Conservation (phyloP, 2,329 filamentous ascomycete species). For the Cladophialophora chaetospira region DNA sequence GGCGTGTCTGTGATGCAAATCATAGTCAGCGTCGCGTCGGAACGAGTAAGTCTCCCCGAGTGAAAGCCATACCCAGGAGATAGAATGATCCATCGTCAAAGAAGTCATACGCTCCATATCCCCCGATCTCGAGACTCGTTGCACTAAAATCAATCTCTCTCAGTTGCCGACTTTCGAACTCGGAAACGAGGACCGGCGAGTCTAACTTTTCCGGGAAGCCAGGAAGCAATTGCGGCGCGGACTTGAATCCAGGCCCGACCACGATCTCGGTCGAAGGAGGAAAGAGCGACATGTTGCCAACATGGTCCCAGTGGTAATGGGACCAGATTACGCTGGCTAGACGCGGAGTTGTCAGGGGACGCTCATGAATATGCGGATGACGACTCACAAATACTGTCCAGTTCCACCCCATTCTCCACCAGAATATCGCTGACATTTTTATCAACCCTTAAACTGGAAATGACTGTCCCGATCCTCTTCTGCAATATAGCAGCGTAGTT, state of each 20-base stretch:
- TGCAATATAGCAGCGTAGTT: conserved; percentile 23
- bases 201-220: conserved; percentile 49
- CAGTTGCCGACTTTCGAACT: conserved; percentile 36
- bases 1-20: conserved; percentile 40
- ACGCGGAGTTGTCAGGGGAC: conserved; percentile 3
- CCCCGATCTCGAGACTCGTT: conserved; percentile 37
- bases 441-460: conserved; percentile 31
- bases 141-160: conserved; percentile 25
- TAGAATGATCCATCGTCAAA: conserved; percentile 48
- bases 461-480: conserved; percentile 16
- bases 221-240: conserved; percentile 45
- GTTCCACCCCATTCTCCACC: conserved; percentile 16
- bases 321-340: conserved; percentile 36
- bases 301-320: conserved; percentile 47
- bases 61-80: conserved; percentile 41
- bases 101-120: conserved; percentile 45
- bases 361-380: neutral
- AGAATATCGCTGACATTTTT: conserved; percentile 27
- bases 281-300: conserved; percentile 54
- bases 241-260: conserved; percentile 56
- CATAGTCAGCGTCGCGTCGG: neutral
- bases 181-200: conserved; percentile 39
- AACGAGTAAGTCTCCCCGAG: neutral
- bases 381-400: conserved; percentile 26
- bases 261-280: conserved; percentile 50